These are phyloP conservation scores for Austroboletus eburneus DNA, from an alignment of 768 basidiomycete genomes.

Conservation along the genomic window DNA sequence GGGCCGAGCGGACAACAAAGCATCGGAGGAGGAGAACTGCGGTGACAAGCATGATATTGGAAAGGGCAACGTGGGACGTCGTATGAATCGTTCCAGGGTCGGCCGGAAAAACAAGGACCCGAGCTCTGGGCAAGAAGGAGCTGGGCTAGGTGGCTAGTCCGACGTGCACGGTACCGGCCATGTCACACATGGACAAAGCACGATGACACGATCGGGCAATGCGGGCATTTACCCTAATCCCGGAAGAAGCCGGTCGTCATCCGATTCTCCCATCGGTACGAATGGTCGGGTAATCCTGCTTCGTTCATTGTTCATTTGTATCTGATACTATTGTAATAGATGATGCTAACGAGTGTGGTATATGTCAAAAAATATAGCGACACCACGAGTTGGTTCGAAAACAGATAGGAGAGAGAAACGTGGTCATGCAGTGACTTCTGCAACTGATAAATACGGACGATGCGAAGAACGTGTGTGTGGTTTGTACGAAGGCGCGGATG, in stretches of 20 bases:
- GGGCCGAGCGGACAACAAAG: too few relatives aligned
- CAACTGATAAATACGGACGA: conserved; percentile 14
- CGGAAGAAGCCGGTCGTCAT: too few relatives aligned
- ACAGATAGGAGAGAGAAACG: background rate
- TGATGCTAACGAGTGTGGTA: conserved; percentile 23
- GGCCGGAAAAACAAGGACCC: too few relatives aligned
- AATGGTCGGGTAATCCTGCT: background rate
- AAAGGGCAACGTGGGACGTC: too few relatives aligned
- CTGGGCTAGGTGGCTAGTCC: too few relatives aligned
- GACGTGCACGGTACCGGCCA: too few relatives aligned
- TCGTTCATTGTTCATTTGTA: conserved; percentile 2
- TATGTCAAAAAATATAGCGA: conserved; percentile 33
- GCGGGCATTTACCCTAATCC: too few relatives aligned
- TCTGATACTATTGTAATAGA: background rate
- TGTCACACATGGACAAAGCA: background rate
- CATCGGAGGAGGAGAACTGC: too few relatives aligned
- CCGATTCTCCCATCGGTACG: background rate
- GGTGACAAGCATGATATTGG: too few relatives aligned
- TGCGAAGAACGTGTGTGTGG: conserved; percentile 27
- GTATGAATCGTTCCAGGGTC: too few relatives aligned
- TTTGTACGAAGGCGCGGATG: conserved; percentile 20
- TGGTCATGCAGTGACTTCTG: conserved; percentile 24
- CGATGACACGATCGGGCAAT: background rate
- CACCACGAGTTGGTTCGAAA: conserved; percentile 21
- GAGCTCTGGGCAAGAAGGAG: too few relatives aligned